These are phyloP conservation scores for Chenopodium formosanum DNA, from an alignment of 148 eudicot species.

Conservation along the genomic window DNA sequence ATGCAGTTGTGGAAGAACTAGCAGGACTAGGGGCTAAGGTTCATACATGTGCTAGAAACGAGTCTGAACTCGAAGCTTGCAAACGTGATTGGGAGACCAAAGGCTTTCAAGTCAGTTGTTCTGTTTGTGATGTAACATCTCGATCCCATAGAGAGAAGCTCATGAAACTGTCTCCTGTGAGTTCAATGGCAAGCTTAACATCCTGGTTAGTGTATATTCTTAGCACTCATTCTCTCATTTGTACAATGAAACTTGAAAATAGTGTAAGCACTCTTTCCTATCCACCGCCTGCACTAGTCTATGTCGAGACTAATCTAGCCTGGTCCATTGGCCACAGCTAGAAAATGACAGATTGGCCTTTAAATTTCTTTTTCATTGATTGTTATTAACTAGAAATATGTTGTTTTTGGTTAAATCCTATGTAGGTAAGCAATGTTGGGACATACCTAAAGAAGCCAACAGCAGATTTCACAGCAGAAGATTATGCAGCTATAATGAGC, in stretches of 20 bases:
- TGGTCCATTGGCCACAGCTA: not conserved
- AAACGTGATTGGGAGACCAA: constrained; percentile 27
- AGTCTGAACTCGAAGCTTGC: constrained; percentile 33
- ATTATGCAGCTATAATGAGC: constrained; percentile 34
- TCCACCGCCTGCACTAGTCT: not conserved
- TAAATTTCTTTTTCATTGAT: too few species aligned
- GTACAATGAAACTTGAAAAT: too few species aligned
- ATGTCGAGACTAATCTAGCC: not conserved
- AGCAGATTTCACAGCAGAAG: constrained; percentile 28
- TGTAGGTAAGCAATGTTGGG: constrained; percentile 52
- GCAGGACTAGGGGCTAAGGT: constrained; percentile 34
- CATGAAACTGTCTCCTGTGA: constrained; percentile 30
- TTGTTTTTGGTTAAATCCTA: not conserved
- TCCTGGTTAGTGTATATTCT: constrained; percentile 27
- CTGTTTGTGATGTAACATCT: constrained; percentile 35
- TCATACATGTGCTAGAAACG: constrained; percentile 42
- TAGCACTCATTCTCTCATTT: too few species aligned
- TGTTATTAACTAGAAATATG: not conserved
- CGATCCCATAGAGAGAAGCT: constrained; percentile 35
- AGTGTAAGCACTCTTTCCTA: not conserved
- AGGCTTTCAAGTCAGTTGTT: constrained; percentile 37
- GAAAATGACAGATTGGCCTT: not conserved
- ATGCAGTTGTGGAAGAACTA: constrained; percentile 46
- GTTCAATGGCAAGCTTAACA: constrained; percentile 42
- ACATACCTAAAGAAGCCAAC: constrained; percentile 24